Evolutionary conservation across 805 yeast species (phyloP).

Genomic region (Candida coleopterorum): DNA sequence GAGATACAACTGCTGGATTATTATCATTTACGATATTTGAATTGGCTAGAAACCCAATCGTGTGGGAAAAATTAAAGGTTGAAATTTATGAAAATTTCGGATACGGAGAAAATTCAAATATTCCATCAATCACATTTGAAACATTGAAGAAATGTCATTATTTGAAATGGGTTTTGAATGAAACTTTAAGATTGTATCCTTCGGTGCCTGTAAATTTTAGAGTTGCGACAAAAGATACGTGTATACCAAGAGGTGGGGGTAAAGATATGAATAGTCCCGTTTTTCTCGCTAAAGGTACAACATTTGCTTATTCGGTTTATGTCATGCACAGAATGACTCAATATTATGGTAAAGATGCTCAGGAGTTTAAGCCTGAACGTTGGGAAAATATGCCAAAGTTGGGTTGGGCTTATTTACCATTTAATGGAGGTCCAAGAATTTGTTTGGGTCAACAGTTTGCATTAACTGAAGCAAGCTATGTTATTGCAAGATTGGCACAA

Average conservation of each 20-base stretch:
- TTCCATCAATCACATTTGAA: constrained; percentile 32
- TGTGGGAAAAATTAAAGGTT: constrained; percentile 25
- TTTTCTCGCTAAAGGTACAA: constrained; percentile 16
- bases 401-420: constrained; percentile 49
- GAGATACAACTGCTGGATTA: constrained; percentile 41
- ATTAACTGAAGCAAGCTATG: constrained; percentile 49
- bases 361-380: constrained; percentile 34
- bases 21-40: constrained; percentile 31
- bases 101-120: constrained; percentile 21
- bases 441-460: constrained; percentile 57
- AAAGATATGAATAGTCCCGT: constrained; percentile 20
- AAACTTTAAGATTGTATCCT: constrained; percentile 34
- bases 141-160: constrained; percentile 36
- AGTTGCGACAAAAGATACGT: constrained; percentile 24
- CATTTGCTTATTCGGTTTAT: constrained; percentile 16
- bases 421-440: constrained; percentile 54
- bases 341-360: constrained; percentile 31
- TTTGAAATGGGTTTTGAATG: constrained; percentile 33
- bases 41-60: constrained; percentile 29
- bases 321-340: constrained; percentile 19
- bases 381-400: constrained; percentile 32
- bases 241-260: constrained; percentile 32
- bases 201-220: constrained; percentile 28
- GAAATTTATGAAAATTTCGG: constrained; percentile 30
- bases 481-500: constrained; percentile 30